Conservation (phyloP, 176 grass and related monocot species). For the Zea mays region Zm-B73-REFERENCE-NAM-5.0 NC_050098.1:2270001-2270500, state of each 20-base stretch:
- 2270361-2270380: conserved; percentile 94
- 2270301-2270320: conserved; percentile 85
- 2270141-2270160: conserved; percentile 96
- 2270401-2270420: conserved; percentile 97
- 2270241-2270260: conserved; percentile 1
- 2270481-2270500: not conserved
- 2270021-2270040: conserved; percentile 29
- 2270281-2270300: not conserved
- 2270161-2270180: conserved; percentile 66
- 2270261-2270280: conserved; percentile 2
- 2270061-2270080: conserved; percentile 99
- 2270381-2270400: conserved; percentile 72
- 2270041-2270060: conserved; percentile 94
- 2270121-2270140: conserved; percentile 90
- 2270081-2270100: conserved; percentile 92
- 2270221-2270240: conserved; percentile 17
- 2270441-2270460: conserved; percentile 85
- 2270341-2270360: conserved; percentile 96
- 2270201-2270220: conserved; percentile 16
- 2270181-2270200: conserved; percentile 30
- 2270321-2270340: conserved; percentile 97
- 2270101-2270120: conserved; percentile 85
- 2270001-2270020: conserved; percentile 3
- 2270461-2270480: conserved; percentile 24
- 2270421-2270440: conserved; percentile 91